phyloP scores from a whole-genome alignment of 257 asterid species.

The Coffea canephora region DNA sequence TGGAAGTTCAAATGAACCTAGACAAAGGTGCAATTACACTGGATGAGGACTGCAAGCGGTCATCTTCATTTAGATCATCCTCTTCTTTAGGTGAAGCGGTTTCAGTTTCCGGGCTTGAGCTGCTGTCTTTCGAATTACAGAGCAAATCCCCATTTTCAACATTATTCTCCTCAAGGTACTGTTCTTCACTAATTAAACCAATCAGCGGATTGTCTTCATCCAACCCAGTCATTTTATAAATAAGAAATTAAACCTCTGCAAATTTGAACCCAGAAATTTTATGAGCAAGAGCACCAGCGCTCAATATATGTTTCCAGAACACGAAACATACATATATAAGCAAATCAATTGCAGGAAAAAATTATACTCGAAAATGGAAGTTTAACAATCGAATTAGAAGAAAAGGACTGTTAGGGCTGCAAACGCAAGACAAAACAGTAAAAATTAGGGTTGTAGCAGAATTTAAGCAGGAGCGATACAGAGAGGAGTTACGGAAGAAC shows the following conservation, averaged over 20 bases:
- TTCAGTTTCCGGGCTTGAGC: constrained; percentile 11
- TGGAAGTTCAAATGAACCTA: not conserved
- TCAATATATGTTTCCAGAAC: not conserved
- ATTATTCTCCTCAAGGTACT: not conserved
- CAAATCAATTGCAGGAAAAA: not conserved
- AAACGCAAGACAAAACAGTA: not conserved
- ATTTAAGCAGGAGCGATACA: not conserved
- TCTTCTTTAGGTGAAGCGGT: constrained; percentile 7
- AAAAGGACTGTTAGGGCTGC: too few relatives aligned
- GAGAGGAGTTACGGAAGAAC: not conserved
- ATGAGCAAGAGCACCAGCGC: not conserved
- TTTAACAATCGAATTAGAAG: not conserved
- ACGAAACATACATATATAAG: not conserved
- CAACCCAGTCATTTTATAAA: constrained; percentile 5
- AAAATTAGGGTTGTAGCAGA: constrained; percentile 4
- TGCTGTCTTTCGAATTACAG: not conserved
- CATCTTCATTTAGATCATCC: constrained; percentile 8
- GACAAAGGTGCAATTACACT: constrained; percentile 15
- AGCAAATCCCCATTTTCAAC: constrained; percentile 4
- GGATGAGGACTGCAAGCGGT: constrained; percentile 1
- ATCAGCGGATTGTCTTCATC: constrained; percentile 1
- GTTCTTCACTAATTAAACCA: constrained; percentile 8
- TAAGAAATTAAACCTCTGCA: not conserved
- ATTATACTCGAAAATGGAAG: not conserved
- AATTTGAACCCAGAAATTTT: not conserved